A percentile compares a stretch with the other conserved stretches of the same genome.
Evolutionary conservation across 2,329 filamentous ascomycete genomes (phyloP).

Genomic region (Colletotrichum tofieldiae): DNA sequence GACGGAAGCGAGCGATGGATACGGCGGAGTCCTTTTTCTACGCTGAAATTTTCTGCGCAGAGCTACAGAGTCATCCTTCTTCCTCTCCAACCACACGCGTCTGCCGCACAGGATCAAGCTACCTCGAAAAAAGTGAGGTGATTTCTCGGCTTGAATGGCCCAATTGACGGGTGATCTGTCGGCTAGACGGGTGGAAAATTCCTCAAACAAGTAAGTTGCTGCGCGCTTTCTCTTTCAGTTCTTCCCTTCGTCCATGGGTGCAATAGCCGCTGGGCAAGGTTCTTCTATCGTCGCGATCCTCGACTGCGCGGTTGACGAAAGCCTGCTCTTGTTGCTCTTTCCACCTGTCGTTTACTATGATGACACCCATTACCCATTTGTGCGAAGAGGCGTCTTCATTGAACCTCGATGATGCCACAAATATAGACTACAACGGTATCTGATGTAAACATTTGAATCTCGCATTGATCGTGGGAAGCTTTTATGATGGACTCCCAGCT

Average conservation of each 20-base stretch:
- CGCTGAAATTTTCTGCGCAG: conserved; percentile 38
- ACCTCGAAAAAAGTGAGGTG: conserved; percentile 35
- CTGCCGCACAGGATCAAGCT: conserved; percentile 38
- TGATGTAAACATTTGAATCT: conserved; percentile 68
- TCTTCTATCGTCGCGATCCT: conserved; percentile 10
- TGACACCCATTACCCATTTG: conserved; percentile 69
- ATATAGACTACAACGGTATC: conserved; percentile 98
- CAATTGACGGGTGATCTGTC: conserved; percentile 43
- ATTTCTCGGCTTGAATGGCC: conserved; percentile 43
- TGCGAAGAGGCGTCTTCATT: conserved; percentile 74
- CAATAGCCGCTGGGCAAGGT: neutral
- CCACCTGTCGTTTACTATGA: conserved; percentile 61
- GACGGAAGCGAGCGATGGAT: conserved; percentile 39
- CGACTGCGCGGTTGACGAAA: neutral
- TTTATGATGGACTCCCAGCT: conserved; percentile 26
- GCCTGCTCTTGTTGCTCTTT: conserved; percentile 43
- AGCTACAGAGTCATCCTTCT: neutral
- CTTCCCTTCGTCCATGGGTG: conserved; percentile 33
- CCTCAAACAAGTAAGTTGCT: conserved; percentile 46
- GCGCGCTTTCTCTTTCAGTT: neutral
- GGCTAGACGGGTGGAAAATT: conserved; percentile 44
- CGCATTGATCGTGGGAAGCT: conserved; percentile 13
- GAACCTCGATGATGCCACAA: conserved; percentile 74
- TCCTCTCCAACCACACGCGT: conserved; percentile 38
- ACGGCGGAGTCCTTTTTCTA: conserved; percentile 38